Evolutionary conservation across 2,329 filamentous ascomycete species (phyloP), one percentile per base, ranked within the genome.

Genomic region (Epichloe sp.): DNA sequence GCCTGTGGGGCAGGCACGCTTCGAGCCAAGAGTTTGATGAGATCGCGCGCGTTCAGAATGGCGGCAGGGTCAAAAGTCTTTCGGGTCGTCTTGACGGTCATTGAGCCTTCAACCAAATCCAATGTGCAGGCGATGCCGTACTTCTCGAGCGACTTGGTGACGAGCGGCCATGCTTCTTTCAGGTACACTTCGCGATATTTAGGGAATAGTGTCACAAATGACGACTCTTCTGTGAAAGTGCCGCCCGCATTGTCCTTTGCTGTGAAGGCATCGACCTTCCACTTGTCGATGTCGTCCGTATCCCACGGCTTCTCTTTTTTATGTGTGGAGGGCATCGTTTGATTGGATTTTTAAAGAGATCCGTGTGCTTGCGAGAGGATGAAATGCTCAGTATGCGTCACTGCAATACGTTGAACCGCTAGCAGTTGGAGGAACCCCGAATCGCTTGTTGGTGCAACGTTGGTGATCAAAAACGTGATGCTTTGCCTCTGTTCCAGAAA

Each of bases 171-270:
- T 60, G 85, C 85, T 65, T 95, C 88, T 64, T 87, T 89, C 51
- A 98, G 74, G 63, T 97, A 96, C 47, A 88, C 79, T 76, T 98
- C 93, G 62, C 93, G 85, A 69, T 98, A 98, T 70, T 95, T 95
- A 56, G 93, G 93, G 65, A 97, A 97, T 6, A 97, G 74, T 0
- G 81, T 85, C 57, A 76, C 76, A 66, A 98, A 98, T 5, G 86
- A 89, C 1, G 88, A 95, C 72, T 97, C 93, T 68, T 98, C 91
- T 49, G 83, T 78, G 65, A 98, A 95, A 19, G 86, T 85, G 57
- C 93, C 93, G 51, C 80, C 88, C 35, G 73, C 70, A 69, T 97
- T 97, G 71, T 97, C 86, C 58, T 86, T 82, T 47, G 87, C 79
- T 42, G 82, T 91, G 71, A 97, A 97, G 31, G 82, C 71, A 40